Base-by-base conservation (phyloP, 768 basidiomycete genomes). In the Crepidotus variabilis region DNA sequence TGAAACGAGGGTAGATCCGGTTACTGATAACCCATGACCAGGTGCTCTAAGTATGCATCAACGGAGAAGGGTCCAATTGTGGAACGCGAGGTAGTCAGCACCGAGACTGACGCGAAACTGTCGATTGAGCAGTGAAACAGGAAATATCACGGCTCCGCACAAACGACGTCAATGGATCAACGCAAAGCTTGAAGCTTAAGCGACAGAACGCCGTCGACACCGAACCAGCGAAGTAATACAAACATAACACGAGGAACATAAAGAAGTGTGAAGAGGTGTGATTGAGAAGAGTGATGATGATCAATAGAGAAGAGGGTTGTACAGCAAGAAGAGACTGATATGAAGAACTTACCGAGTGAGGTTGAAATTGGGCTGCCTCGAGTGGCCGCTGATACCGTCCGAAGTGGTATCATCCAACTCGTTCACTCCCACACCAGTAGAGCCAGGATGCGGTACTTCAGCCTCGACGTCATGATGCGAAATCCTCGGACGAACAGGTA, bases 401-500 rank as follows among this genome's bases (percentile, higher is more conserved):
- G n/a, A 47, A 54, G 23, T 14, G 43, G 39, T 54, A 51, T 66
- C 48, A 60, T 64, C 48, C 58, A 54, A 47, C 59, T 51, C 36
- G 53, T 61, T 58, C 21, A 64, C 65, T 47, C 43, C 46, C 18
- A 18, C 24, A 24, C 46, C 53, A 45, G 23, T 14, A 10, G 20
- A 39, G 10, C 49, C 1, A 20, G 39, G 47, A 18, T 53, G 21
- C 32, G 39, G 33, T 21, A 33, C 50, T 18, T 60, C 52, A 21
- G 50, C 54, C 28, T 39, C 57, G 11, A 39, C 16, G 16, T 50
- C 14, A 10, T 47, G 22, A 45, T 45, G 34, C 14, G 50, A 35
- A 20, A 59, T 52, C 47, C 61, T 61, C 10, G 65, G 67, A 13
- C 60, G 65, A 36, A 66, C 58, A 4, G 69, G 69, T 28, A 69